Evolutionary conservation across 2,329 filamentous ascomycete genomes (phyloP), one percentile per base, ranked within the genome.

Genomic region (Colletotrichum tanaceti): DNA sequence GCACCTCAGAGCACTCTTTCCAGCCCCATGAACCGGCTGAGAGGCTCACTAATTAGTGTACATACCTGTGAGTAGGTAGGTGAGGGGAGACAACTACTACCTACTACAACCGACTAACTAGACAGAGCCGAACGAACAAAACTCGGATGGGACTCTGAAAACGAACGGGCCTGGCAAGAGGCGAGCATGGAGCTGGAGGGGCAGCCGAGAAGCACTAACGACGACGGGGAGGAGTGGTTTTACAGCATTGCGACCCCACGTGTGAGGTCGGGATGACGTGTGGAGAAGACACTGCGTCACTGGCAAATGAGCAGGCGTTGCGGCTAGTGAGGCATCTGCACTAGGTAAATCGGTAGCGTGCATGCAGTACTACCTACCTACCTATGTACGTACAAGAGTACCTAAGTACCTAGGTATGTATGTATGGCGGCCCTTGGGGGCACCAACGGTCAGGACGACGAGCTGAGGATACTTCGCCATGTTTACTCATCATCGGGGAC

Each of bases 201-300:
- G 32, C 22, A 13, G n/a, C n/a, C 13, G 13, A 28, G n/a, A 4
- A 39, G 13, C 28, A 46, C 20, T 35, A 22, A 35, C 47, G 32
- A n/a, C 35, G 35, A 20, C 22, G 18, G 13, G 24, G 22, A 35
- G 18, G 28, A 43, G 22, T 20, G 55, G 16, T 20, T 46, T 22
- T 32, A 14, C 41, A 28, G 35, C 14, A 58, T 47, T 55, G 57
- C 54, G 35, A 64, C 65, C 58, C 65, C 65, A 65, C 65, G 65
- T 68, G 65, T 65, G 65, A 68, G 63, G 54, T 68, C 61, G 61
- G 65, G 65, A 65, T 65, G 61, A 65, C 65, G 65, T 59, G 49
- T 57, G 54, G 54, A 47, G 61, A 46, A 32, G 32, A 35, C 32
- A 35, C 20, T 59, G 49, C 54, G 61, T 68, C 61, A 59, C 65